Base-by-base conservation (phyloP, 176 grass and related monocot genomes). In the Rhynchospora tenuis region DNA sequence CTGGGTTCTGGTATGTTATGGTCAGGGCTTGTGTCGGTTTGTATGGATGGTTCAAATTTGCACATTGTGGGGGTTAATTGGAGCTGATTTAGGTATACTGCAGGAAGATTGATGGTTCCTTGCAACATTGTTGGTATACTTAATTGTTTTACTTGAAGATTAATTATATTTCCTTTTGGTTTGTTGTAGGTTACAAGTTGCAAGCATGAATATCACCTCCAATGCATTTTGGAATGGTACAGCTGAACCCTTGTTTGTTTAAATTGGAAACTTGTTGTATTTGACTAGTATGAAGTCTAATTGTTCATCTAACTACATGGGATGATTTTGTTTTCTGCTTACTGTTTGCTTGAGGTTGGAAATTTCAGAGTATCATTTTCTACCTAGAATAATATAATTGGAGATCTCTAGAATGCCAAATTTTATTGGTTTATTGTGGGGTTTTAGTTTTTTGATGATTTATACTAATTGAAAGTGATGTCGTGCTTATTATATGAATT, bases 161-260 rank as follows among this genome's bases (percentile, higher is more conserved):
- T 1, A 27, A 75, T 28, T 29, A 23, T 77, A 11, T 23, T 56
- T 50, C 4, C 43, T 67, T 38, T 51, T 64, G 51, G 19, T 83
- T 38, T 52, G 16, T 29, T 77, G 28, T 86, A 99, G 93, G 85
- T 99, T 58, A 95, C 96, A 11, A 90, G 77, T 69, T 99, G 96
- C 93, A 95, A 89, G 84, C 93, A 99, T 63, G 89, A 95, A 66
- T 99, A 87, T 79, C 96, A 99, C 84, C 91, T 99, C 27, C 96
- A 99, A 46, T 99, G 96, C 79, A 91, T 99, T 87, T 89, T 98
- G 83, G 96, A 95, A 86, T 98, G 96, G 96, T 98, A 93, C 69
- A 42, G 6, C 54, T 67, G 13, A 54, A 75, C 27, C 72, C 46
- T 52, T 75, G 20, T 54, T 75, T 51, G 16, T 52, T 75, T 20